phyloP scores from a whole-genome alignment of 208 protist genomes.

The Strigomonas galati region DNA sequence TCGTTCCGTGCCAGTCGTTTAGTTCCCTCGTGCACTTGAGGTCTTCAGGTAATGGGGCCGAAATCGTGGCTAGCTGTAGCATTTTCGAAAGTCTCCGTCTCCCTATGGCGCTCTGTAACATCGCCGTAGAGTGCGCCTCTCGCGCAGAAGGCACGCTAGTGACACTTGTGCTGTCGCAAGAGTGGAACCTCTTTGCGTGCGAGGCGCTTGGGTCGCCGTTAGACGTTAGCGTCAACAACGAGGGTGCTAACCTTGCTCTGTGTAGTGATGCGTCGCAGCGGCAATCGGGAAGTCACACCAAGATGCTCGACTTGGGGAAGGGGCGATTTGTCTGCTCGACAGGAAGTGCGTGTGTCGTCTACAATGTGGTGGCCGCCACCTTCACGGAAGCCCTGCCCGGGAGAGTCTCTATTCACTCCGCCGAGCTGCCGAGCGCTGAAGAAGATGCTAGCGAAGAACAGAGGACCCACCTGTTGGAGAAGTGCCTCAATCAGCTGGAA shows the following conservation, averaged over 20 bases:
- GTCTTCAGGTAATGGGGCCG: slow-evolving; percentile 3
- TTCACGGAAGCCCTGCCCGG: not conserved
- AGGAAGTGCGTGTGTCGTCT: not conserved
- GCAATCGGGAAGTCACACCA: not conserved
- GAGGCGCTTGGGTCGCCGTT: slow-evolving; percentile 27
- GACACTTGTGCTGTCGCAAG: slow-evolving; percentile 30
- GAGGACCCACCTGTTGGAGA: slow-evolving; percentile 10
- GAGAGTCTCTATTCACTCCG: not conserved
- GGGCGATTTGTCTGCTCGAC: slow-evolving; percentile 8
- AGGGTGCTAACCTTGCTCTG: not conserved
- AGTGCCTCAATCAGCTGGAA: slow-evolving; percentile 28
- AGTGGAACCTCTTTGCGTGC: slow-evolving; percentile 36
- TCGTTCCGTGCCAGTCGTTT: slow-evolving; percentile 14
- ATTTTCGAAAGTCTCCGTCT: not conserved
- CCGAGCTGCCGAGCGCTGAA: not conserved
- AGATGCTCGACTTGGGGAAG: not conserved
- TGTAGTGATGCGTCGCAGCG: not conserved
- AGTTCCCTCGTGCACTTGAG: slow-evolving; percentile 15
- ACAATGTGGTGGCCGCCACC: not conserved
- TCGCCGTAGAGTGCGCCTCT: not conserved
- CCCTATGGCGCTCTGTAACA: not conserved
- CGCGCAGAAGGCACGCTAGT: slow-evolving; percentile 16
- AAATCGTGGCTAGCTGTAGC: slow-evolving; percentile 10
- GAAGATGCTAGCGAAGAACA: not conserved
- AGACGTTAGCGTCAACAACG: not conserved